Evolutionary conservation across 225 moss, liverwort and hornwort species (phyloP).

Genomic region (Lunularia cruciata): DNA sequence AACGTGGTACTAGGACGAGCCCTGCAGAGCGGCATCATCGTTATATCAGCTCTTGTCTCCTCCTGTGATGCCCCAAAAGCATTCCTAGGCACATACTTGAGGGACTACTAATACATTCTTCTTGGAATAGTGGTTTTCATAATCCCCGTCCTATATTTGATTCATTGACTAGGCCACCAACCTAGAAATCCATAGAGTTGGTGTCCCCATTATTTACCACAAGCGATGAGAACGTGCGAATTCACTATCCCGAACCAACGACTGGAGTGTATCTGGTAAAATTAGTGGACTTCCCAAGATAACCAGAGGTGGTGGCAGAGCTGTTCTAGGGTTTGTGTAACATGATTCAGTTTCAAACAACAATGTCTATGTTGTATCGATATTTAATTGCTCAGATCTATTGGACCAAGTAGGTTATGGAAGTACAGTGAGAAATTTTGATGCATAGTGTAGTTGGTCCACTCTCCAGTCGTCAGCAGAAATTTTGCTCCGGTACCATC

Average conservation of each 20-base stretch:
- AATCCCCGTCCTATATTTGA: neutral
- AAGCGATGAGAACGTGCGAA: constrained; percentile 1
- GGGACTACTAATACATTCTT: constrained; percentile 8
- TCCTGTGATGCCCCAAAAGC: neutral
- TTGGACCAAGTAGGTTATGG: neutral
- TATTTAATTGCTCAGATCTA: neutral
- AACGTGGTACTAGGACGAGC: neutral
- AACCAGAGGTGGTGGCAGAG: neutral
- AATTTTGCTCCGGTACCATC: neutral
- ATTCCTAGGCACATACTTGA: neutral
- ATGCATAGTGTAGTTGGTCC: neutral
- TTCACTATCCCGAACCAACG: neutral
- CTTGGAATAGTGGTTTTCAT: constrained; percentile 10
- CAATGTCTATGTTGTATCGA: neutral
- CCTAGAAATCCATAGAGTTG: neutral
- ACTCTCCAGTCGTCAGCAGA: neutral
- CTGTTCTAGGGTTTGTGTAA: neutral
- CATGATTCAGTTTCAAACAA: neutral
- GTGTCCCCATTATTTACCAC: constrained; percentile 1
- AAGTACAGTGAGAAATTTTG: neutral
- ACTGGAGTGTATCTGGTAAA: neutral
- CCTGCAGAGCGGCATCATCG: neutral
- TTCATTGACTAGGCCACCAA: neutral
- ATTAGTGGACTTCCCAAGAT: constrained; percentile 8
- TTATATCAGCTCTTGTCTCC: constrained; percentile 5